Conservation (phyloP, 495 filamentous ascomycete genomes). For the Cairneyella variabilis region DNA sequence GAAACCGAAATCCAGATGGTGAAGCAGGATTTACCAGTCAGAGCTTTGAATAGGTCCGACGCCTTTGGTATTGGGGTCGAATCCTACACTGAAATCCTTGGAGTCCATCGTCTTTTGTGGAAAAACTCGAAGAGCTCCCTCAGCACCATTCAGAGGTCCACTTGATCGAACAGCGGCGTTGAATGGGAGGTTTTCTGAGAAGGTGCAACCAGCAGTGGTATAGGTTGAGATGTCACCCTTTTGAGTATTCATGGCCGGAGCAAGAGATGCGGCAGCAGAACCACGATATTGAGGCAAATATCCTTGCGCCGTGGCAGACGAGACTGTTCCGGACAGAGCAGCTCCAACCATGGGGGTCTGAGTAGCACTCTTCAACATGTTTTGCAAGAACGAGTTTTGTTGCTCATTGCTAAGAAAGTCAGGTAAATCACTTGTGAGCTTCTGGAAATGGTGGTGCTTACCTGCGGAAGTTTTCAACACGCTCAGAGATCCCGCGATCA, state of each 20-base stretch:
- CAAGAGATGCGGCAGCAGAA: slow-evolving; percentile 26
- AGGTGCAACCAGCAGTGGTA: too few species aligned
- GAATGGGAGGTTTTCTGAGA: too few species aligned
- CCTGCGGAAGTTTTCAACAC: slow-evolving; percentile 20
- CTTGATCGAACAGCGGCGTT: too few species aligned
- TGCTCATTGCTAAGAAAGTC: slow-evolving; percentile 10
- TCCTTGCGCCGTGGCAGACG: slow-evolving; percentile 26
- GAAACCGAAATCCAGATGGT: too few species aligned
- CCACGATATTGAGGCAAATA: slow-evolving; percentile 27
- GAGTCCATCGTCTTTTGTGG: slow-evolving; percentile 15
- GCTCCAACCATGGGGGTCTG: slow-evolving; percentile 15
- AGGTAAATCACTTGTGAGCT: not conserved
- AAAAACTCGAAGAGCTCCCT: slow-evolving; percentile 18
- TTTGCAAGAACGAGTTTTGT: slow-evolving; percentile 24
- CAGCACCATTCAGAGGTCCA: too few species aligned
- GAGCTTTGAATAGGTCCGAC: slow-evolving; percentile 12
- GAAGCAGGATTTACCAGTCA: slow-evolving; percentile 19
- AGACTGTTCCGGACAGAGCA: slow-evolving; percentile 22
- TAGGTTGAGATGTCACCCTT: too few species aligned
- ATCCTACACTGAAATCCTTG: slow-evolving; percentile 16
- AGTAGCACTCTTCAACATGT: slow-evolving; percentile 21
- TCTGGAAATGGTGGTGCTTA: not conserved
- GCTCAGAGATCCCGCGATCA: slow-evolving; percentile 12
- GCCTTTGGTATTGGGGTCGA: slow-evolving; percentile 8
- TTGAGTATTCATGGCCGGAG: slow-evolving; percentile 22